phyloP scores from a whole-genome alignment of 495 filamentous ascomycete genomes.

The Aspergillus conjunctus region DNA sequence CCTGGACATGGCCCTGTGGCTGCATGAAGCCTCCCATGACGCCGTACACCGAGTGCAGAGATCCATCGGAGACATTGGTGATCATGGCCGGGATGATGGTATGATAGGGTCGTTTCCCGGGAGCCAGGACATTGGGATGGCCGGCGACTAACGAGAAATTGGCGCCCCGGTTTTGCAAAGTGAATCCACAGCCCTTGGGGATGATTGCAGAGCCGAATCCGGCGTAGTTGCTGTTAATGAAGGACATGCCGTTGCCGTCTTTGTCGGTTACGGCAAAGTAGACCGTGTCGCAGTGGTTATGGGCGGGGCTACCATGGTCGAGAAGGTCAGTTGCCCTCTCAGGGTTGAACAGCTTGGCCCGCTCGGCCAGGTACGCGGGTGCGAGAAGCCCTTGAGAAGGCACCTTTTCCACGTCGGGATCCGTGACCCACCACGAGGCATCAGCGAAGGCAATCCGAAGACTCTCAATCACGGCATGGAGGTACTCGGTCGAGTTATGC shows the following conservation, averaged over 20 bases:
- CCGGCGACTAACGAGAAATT: conserved; percentile 68
- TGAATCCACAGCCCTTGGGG: conserved; percentile 82
- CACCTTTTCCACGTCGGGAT: conserved; percentile 69
- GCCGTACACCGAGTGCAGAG: conserved; percentile 81
- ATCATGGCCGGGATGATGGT: conserved; percentile 95
- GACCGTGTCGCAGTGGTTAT: conserved; percentile 82
- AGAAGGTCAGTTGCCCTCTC: conserved; percentile 56
- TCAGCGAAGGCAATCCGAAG: conserved; percentile 94
- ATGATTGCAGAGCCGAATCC: conserved; percentile 91
- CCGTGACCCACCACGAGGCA: conserved; percentile 84
- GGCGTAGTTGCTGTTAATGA: conserved; percentile 94
- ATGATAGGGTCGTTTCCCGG: conserved; percentile 91
- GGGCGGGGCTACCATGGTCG: conserved; percentile 67
- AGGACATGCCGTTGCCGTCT: conserved; percentile 85
- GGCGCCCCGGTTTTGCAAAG: conserved; percentile 89
- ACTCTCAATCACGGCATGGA: conserved; percentile 87
- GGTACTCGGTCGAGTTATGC: conserved; percentile 77
- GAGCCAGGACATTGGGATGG: conserved; percentile 79
- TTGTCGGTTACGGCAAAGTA: conserved; percentile 85
- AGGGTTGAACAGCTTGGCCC: conserved; percentile 69
- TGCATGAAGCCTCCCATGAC: conserved; percentile 99
- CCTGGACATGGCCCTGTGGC: conserved; percentile 95
- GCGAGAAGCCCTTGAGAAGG: conserved; percentile 65
- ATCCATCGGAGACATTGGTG: conserved; percentile 71
- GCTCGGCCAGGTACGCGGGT: conserved; percentile 63